These are phyloP conservation scores for Aspergillus cavernicola DNA, from an alignment of 495 filamentous ascomycete species.

Conservation along the genomic window DNA sequence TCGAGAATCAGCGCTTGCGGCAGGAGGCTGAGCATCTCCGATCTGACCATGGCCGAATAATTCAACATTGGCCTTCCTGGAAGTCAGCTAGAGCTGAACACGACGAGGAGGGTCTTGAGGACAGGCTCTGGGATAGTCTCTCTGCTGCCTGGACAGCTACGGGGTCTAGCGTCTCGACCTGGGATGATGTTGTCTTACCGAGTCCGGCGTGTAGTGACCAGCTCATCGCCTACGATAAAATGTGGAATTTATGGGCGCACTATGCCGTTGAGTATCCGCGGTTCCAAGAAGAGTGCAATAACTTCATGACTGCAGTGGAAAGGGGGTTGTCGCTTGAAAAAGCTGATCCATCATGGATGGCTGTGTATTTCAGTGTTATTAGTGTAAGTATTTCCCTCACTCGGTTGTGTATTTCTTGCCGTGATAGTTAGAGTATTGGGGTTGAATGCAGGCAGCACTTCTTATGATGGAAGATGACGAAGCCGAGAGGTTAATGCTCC, in stretches of 20 bases:
- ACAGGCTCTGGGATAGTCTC: neutral
- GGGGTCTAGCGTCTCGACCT: neutral
- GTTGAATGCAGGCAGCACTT: neutral
- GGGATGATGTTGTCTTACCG: neutral
- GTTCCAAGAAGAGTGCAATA: neutral
- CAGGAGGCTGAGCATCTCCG: neutral
- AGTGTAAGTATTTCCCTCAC: neutral
- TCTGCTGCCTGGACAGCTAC: neutral
- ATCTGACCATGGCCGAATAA: neutral
- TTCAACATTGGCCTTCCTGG: neutral
- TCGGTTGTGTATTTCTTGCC: too few species aligned
- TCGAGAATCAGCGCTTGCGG: neutral
- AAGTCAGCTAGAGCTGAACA: neutral
- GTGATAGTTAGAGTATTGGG: too few species aligned
- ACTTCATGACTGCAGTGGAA: neutral
- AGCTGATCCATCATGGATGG: neutral
- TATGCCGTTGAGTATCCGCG: slow-evolving; percentile 4
- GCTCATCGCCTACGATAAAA: neutral
- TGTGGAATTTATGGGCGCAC: slow-evolving; percentile 3
- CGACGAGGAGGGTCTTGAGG: slow-evolving; percentile 2
- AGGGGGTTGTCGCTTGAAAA: neutral
- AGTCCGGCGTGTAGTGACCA: neutral
- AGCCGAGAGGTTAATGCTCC: neutral
- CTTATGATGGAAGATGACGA: slow-evolving; percentile 5
- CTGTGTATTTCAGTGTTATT: neutral